These are phyloP conservation scores for Flaveria ramosissima DNA, from an alignment of 129 eudicot genomes.

Conservation along the genomic window DNA sequence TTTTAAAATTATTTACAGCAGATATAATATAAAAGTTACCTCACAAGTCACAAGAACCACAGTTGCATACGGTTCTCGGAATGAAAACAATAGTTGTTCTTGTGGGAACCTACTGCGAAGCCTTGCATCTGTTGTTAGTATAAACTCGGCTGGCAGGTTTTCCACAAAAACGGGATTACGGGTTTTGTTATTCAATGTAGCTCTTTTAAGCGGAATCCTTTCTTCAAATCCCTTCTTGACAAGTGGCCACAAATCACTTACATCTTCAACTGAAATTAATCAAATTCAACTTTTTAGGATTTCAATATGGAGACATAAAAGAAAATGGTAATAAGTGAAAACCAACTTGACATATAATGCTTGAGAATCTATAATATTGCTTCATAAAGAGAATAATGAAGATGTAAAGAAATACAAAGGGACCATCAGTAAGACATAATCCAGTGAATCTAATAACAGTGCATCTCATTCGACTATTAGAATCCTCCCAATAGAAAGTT, in stretches of 20 bases:
- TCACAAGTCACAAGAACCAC: slow-evolving; percentile 94
- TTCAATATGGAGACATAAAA: not conserved
- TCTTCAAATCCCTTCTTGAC: slow-evolving; percentile 84
- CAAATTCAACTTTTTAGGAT: slow-evolving; percentile 4
- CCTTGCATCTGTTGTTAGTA: slow-evolving; percentile 93
- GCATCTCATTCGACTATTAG: not conserved
- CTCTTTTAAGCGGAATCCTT: slow-evolving; percentile 75
- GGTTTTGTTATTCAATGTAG: slow-evolving; percentile 84
- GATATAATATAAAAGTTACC: slow-evolving; percentile 49
- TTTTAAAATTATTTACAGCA: not conserved
- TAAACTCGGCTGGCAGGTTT: slow-evolving; percentile 74
- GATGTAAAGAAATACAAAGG: not conserved
- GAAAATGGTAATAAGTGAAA: slow-evolving; percentile 3
- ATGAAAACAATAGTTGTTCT: slow-evolving; percentile 89
- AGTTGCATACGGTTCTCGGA: slow-evolving; percentile 96
- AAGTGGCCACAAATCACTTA: slow-evolving; percentile 92
- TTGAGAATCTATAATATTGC: slow-evolving; percentile 8
- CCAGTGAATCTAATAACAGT: not conserved
- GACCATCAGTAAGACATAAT: slow-evolving; percentile 2
- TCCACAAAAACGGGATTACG: slow-evolving; percentile 85
- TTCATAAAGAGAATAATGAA: slow-evolving; percentile 7
- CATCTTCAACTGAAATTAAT: slow-evolving; percentile 85
- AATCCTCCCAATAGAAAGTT: slow-evolving; percentile 15
- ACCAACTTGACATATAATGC: not conserved
- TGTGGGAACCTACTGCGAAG: slow-evolving; percentile 97